A percentile compares a stretch with the other conserved stretches of the same genome.
These are phyloP conservation scores for Daedaleopsis sinensis DNA, from an alignment of 768 basidiomycete genomes.

Conservation along the genomic window DNA sequence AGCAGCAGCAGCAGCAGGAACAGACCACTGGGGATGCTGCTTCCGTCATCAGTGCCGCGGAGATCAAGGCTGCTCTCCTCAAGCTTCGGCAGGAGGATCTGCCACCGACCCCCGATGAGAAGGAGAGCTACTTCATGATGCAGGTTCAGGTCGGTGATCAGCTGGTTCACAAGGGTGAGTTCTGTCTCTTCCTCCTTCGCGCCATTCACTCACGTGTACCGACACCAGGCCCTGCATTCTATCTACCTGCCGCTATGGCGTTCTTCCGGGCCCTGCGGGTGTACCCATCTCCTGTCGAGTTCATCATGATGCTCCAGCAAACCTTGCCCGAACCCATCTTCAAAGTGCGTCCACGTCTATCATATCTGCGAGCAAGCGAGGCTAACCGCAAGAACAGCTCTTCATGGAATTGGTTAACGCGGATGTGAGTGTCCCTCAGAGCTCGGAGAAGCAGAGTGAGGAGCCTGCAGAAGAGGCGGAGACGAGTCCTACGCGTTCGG, in stretches of 20 bases:
- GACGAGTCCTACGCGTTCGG: constrained; percentile 59
- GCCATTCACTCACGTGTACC: not conserved
- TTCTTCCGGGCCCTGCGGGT: constrained; percentile 95
- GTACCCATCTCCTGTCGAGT: constrained; percentile 92
- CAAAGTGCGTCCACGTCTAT: constrained; percentile 52
- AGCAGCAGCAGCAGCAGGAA: constrained; percentile 49
- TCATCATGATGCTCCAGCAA: constrained; percentile 93
- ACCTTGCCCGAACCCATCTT: constrained; percentile 83
- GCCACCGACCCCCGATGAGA: constrained; percentile 71
- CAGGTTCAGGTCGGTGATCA: constrained; percentile 89
- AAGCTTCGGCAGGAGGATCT: constrained; percentile 69
- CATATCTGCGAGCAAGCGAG: constrained; percentile 3
- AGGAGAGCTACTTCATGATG: constrained; percentile 90
- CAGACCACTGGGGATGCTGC: constrained; percentile 38
- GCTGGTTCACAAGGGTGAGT: constrained; percentile 72
- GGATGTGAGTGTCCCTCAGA: constrained; percentile 76
- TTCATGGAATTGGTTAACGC: constrained; percentile 85
- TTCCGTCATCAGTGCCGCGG: constrained; percentile 37
- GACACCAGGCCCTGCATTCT: constrained; percentile 70
- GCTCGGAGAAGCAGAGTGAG: constrained; percentile 37
- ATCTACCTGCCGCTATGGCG: constrained; percentile 80
- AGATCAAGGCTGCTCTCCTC: constrained; percentile 65
- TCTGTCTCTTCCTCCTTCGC: not conserved
- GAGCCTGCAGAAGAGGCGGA: constrained; percentile 52
- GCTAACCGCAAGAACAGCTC: constrained; percentile 43